A percentile compares a stretch with the other conserved stretches of the same genome.
phyloP scores from a whole-genome alignment of 1,284 basidiomycete genomes.

The Irpex rosettiformis region DNA sequence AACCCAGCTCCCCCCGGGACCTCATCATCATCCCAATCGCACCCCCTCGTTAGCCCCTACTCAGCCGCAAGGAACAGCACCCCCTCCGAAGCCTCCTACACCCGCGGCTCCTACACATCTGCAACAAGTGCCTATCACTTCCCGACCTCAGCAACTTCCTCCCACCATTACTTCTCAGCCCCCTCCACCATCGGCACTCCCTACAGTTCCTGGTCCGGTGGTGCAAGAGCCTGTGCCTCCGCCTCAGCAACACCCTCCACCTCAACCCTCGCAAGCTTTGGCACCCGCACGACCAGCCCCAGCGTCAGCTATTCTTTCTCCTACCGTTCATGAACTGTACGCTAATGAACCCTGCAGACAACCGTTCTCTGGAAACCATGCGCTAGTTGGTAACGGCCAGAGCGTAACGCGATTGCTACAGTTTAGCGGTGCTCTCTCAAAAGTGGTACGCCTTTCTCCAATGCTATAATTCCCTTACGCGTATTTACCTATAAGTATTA shows the following conservation, averaged over 20 bases:
- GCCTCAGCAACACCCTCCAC: not conserved
- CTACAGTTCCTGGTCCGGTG: not conserved
- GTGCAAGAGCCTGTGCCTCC: not conserved
- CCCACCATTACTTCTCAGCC: not conserved
- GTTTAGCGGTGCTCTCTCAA: slow-evolving; percentile 59
- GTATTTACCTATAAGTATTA: not conserved
- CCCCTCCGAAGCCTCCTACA: slow-evolving; percentile 17
- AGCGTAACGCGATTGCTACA: slow-evolving; percentile 57
- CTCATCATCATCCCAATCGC: slow-evolving; percentile 17
- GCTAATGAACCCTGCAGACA: not conserved
- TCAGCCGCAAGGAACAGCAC: not conserved
- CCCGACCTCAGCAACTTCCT: not conserved
- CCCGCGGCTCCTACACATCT: not conserved
- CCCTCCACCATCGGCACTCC: not conserved
- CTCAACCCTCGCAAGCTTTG: not conserved
- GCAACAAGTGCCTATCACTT: slow-evolving; percentile 6
- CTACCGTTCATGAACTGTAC: not conserved
- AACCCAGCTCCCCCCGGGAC: slow-evolving; percentile 21
- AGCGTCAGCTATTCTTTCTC: not conserved
- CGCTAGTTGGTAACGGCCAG: slow-evolving; percentile 52
- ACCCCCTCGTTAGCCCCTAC: slow-evolving; percentile 13
- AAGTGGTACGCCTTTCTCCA: slow-evolving; percentile 4
- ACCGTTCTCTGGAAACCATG: slow-evolving; percentile 1
- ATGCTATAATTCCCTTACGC: not conserved
- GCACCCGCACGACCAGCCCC: not conserved